Percentiles rank a stretch among this genome's conserved stretches.
Conservation (phyloP, 495 filamentous ascomycete species). For the Paragyromitra xinjiangensis region DNA sequence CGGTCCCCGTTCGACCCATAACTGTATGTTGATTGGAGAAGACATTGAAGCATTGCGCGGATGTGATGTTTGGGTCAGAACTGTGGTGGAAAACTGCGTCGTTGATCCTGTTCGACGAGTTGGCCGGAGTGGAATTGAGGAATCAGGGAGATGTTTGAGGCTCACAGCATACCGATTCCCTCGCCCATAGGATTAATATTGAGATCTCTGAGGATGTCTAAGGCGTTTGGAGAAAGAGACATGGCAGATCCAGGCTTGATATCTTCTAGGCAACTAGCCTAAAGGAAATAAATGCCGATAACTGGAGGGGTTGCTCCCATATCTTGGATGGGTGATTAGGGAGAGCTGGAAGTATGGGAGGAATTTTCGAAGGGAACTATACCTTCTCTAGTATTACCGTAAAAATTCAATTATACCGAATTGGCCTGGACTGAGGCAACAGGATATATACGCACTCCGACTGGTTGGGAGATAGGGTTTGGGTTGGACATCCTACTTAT, state of each 20-base stretch:
- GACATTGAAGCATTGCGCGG: conserved; percentile 11
- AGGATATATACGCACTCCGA: no score
- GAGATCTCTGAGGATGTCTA: conserved; percentile 24
- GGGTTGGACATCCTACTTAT: no score
- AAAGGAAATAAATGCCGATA: background rate
- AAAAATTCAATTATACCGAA: no score
- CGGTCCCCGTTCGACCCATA: conserved; percentile 41
- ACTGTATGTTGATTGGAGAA: conserved; percentile 40
- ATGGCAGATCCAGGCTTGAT: conserved; percentile 45
- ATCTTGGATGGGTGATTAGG: background rate
- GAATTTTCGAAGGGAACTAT: background rate
- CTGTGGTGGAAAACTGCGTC: conserved; percentile 20
- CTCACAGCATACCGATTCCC: conserved; percentile 23
- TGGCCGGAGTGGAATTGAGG: conserved; percentile 12
- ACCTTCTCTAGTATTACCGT: conserved; percentile 43
- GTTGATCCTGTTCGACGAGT: no score
- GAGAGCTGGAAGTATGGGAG: background rate
- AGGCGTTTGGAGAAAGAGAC: conserved; percentile 41
- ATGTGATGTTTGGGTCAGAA: background rate
- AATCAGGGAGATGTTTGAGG: background rate
- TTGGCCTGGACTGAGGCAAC: no score
- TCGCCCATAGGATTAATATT: conserved; percentile 28
- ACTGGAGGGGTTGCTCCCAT: background rate
- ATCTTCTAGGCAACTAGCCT: conserved; percentile 13
- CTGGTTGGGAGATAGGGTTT: no score